phyloP scores from a whole-genome alignment of 371 early-diverging fungal species.

The Mucor piriformis region DNA sequence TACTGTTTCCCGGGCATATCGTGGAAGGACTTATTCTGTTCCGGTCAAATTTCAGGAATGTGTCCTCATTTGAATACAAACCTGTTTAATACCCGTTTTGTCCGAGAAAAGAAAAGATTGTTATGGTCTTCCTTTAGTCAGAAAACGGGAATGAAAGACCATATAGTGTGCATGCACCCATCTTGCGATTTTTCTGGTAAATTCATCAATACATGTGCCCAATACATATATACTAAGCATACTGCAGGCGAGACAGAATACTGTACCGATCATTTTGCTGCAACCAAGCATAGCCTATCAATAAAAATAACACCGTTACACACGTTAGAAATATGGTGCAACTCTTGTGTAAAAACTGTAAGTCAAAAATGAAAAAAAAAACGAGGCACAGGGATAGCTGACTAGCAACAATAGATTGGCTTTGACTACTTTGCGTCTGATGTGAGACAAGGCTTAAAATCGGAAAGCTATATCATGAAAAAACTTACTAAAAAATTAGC shows the following conservation, averaged over 20 bases:
- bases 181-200: slow-evolving; percentile 15
- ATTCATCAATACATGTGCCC: not conserved
- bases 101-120: slow-evolving; percentile 7
- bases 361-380: no score
- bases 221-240: no score
- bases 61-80: slow-evolving; percentile 15
- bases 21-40: slow-evolving; percentile 13
- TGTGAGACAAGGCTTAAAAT: not conserved
- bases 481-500: not conserved
- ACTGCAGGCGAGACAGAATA: not conserved
- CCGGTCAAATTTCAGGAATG: slow-evolving; percentile 5
- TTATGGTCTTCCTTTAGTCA: slow-evolving; percentile 4
- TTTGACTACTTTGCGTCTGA: slow-evolving; percentile 5
- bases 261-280: not conserved
- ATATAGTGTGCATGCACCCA: slow-evolving; percentile 4
- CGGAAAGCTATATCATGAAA: slow-evolving; percentile 16
- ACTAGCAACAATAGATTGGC: slow-evolving; percentile 19
- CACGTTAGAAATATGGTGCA: slow-evolving; percentile 19
- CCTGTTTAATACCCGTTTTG: not conserved
- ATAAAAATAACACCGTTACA: slow-evolving; percentile 14
- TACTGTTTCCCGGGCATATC: slow-evolving; percentile 14
- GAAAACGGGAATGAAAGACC: not conserved
- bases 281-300: slow-evolving; percentile 1
- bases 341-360: slow-evolving; percentile 18
- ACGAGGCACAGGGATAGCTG: no score